Conservation (phyloP, 805 yeast species). For the Vanderwaltozyma polyspora region DNA sequence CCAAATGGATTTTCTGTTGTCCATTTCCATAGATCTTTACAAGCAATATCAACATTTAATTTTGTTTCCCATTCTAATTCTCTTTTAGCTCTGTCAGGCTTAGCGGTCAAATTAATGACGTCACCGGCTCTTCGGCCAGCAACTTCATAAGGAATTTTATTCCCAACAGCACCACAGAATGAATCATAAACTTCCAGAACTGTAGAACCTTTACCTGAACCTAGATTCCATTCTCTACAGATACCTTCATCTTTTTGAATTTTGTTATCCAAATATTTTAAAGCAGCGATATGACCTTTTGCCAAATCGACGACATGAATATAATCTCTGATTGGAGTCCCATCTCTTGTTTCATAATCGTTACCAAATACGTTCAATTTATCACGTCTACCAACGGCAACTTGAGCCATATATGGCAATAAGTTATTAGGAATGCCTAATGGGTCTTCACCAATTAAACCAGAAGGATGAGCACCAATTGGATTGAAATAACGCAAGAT, state of each 20-base stretch:
- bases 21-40: constrained; percentile 72
- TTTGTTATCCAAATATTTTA: constrained; percentile 36
- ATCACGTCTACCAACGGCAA: constrained; percentile 60
- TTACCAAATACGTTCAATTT: constrained; percentile 59
- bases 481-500: constrained; percentile 73
- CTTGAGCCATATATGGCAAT: constrained; percentile 67
- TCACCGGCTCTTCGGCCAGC: constrained; percentile 64
- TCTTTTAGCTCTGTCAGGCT: constrained; percentile 50
- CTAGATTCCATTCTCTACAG: constrained; percentile 72
- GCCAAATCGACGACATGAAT: constrained; percentile 75
- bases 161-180: constrained; percentile 54
- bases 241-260: constrained; percentile 38
- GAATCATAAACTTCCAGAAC: constrained; percentile 61
- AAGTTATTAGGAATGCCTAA: constrained; percentile 66
- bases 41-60: constrained; percentile 47
- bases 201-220: constrained; percentile 72
- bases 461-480: constrained; percentile 78
- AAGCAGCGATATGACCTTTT: constrained; percentile 63
- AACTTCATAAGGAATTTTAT: constrained; percentile 52
- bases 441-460: constrained; percentile 73
- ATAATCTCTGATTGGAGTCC: constrained; percentile 75
- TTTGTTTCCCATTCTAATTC: constrained; percentile 60
- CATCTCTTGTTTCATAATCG: constrained; percentile 62
- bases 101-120: constrained; percentile 64
- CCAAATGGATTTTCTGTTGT: constrained; percentile 58